Base-by-base conservation (phyloP, 2,329 filamentous ascomycete genomes). In the Colletotrichum acutatum region DNA sequence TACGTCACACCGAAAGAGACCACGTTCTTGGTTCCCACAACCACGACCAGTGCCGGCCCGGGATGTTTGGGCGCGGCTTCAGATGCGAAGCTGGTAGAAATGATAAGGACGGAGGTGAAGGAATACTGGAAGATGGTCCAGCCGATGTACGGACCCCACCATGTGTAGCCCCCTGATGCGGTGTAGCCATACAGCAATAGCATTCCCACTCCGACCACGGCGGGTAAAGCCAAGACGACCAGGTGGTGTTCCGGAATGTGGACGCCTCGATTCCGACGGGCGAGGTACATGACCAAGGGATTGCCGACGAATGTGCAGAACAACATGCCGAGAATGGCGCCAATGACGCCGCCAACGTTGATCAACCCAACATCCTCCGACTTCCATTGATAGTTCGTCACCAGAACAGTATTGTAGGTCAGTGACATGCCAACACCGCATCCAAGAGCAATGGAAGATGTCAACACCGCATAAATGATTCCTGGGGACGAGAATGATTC, bases 261-360 rank as follows among this genome's bases (percentile, higher is more conserved):
- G 8, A 78, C 72, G 16, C 76, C 76, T 19, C 65, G 57, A 68
- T 78, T 77, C 11, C 73, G 74, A n/a, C 63, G 49, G 4, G 76
- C 76, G 14, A 77, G 24, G 72, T 74, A 75, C 46, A 78, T 49
- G 12, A 70, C 68, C 32, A 77, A 72, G 3, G 64, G 72, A 42
- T 76, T 75, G 16, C 75, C 77, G 26, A 74, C 24, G 58, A 76
- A 75, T n/a, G 72, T 68, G 19, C 66, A 77, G 56, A 75, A 67
- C 37, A 79, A n/a, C 67, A 75, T 78, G 6, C 79, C 79, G 19
- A 80, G 70, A 0, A 85, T 79, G 3, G 81, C 82, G 3, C 85
- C 84, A 5, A 85, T 74, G 24, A 88, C 86, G n/a, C 84, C 83
- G 1, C 86, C 83, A 0, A 82, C 78, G 74, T 88, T 88, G 78